Conservation (phyloP, 129 eudicot genomes). For the Saussurea involucrata region DNA sequence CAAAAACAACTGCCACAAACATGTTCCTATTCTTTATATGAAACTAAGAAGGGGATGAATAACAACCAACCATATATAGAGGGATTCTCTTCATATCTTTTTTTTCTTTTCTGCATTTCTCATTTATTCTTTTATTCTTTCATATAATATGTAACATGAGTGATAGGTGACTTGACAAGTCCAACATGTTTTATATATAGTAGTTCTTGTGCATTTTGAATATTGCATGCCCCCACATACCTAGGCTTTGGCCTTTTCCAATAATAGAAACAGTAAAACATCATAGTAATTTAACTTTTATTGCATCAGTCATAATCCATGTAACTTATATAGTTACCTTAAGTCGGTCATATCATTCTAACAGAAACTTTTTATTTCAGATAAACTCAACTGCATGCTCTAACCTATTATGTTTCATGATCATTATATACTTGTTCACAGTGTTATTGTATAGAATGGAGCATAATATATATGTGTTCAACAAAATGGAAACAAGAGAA, state of each 20-base stretch:
- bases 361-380: neutral
- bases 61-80: neutral
- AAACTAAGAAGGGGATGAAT: neutral
- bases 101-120: neutral
- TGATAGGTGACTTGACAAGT: slow-evolving; percentile 27
- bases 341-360: neutral
- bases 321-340: neutral
- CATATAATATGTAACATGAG: slow-evolving; percentile 23
- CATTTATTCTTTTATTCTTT: slow-evolving; percentile 12
- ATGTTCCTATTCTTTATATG: neutral
- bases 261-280: slow-evolving; percentile 16
- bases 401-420: neutral
- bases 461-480: neutral
- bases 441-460: neutral
- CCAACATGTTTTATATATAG: slow-evolving; percentile 30
- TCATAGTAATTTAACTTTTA: neutral
- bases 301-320: neutral
- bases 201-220: slow-evolving; percentile 17
- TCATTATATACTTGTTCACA: neutral
- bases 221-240: slow-evolving; percentile 26
- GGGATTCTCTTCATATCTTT: neutral
- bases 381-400: neutral
- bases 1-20: neutral
- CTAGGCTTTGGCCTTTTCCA: slow-evolving; percentile 11
- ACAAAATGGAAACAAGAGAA: neutral